Percentiles rank a stretch among this genome's conserved stretches.
phyloP scores from a whole-genome alignment of 2,329 filamentous ascomycete genomes.

The Aspergillus sp. region DNA sequence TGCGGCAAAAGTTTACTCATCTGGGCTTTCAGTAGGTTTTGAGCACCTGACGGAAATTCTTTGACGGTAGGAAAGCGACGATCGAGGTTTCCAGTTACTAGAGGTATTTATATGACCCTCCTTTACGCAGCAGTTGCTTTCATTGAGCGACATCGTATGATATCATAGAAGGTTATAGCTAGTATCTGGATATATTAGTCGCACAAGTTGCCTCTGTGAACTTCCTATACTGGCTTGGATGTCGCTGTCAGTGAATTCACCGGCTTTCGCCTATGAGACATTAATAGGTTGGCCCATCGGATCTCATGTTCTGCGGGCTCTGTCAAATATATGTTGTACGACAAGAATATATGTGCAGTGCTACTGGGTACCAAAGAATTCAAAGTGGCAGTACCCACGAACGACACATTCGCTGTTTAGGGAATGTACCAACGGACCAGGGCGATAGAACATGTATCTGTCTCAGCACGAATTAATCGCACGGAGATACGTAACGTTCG shows the following conservation, averaged over 20 bases:
- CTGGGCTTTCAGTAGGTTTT: too few species aligned
- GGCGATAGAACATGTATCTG: neutral
- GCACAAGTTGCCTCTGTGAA: neutral
- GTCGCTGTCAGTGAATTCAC: neutral
- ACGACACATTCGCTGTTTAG: neutral
- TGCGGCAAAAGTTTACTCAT: too few species aligned
- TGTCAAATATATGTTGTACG: neutral
- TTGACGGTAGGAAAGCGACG: too few species aligned
- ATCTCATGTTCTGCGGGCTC: neutral
- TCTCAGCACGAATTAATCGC: neutral
- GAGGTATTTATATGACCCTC: too few species aligned
- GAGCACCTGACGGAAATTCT: too few species aligned
- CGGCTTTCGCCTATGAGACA: neutral
- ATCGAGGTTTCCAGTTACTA: too few species aligned
- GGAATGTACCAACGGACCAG: neutral
- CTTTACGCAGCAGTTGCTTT: neutral
- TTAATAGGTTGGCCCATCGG: neutral
- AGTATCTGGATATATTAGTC: neutral
- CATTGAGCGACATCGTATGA: neutral
- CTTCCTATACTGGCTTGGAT: neutral
- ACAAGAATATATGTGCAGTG: neutral
- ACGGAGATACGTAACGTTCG: neutral
- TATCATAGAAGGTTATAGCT: neutral
- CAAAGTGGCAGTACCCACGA: neutral
- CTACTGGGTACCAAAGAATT: neutral